These are phyloP conservation scores for Oryza coarctata DNA, from an alignment of 176 grass and related monocot genomes.

Conservation along the genomic window DNA sequence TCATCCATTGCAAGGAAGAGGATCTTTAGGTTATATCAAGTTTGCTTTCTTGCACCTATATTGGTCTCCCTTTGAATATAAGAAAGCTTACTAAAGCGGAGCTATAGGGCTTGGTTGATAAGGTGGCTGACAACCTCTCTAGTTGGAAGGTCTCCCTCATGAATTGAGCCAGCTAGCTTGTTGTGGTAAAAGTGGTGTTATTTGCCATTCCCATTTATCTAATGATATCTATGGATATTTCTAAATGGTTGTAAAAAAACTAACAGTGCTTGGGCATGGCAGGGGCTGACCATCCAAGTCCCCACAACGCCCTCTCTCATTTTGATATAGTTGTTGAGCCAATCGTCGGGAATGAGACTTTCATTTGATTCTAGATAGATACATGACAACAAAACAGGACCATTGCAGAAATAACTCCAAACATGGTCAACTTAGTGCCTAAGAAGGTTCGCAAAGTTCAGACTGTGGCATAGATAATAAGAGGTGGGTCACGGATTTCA, in stretches of 20 bases:
- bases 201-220: too few species aligned
- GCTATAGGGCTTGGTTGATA: too few species aligned
- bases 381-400: background rate
- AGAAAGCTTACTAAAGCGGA: too few species aligned
- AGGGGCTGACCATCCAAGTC: background rate
- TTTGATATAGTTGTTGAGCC: background rate
- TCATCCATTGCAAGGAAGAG: too few species aligned
- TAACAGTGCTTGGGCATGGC: background rate
- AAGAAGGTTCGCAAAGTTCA: fast-evolving
- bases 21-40: too few species aligned
- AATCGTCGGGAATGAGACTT: background rate
- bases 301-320: background rate
- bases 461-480: background rate
- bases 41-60: too few species aligned
- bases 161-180: too few species aligned
- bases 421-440: background rate
- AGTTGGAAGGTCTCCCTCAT: too few species aligned
- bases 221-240: too few species aligned
- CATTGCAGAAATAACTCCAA: background rate
- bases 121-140: too few species aligned
- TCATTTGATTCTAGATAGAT: background rate
- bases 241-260: background rate
- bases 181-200: too few species aligned
- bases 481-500: background rate
- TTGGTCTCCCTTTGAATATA: too few species aligned